Evolutionary conservation across 768 basidiomycete genomes (phyloP).

Genomic region (Coprinopsis sp.): DNA sequence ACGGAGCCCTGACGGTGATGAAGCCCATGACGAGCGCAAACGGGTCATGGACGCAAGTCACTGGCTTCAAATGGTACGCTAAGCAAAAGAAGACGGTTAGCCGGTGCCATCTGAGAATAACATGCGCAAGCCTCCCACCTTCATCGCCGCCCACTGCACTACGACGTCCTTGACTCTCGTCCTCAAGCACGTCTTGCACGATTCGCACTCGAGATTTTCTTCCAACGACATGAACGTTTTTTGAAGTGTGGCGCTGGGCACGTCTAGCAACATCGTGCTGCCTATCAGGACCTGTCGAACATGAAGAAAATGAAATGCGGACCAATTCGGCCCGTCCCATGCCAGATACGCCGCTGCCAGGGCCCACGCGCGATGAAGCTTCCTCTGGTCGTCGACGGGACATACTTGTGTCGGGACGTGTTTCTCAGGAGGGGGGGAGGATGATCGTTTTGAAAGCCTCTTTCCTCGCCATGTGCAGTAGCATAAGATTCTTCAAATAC

Average conservation of each 20-base stretch:
- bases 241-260: slow-evolving; percentile 3
- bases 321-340: slow-evolving; percentile 14
- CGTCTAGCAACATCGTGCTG: slow-evolving; percentile 1
- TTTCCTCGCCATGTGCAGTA: slow-evolving; percentile 6
- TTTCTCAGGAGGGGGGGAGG: slow-evolving; percentile 10
- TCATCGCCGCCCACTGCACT: slow-evolving; percentile 5
- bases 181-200: background rate
- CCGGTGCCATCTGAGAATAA: too few relatives aligned
- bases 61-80: too few relatives aligned
- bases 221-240: background rate
- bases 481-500: slow-evolving; percentile 11
- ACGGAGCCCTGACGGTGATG: too few relatives aligned
- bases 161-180: slow-evolving; percentile 3
- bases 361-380: slow-evolving; percentile 22
- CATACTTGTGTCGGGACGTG: slow-evolving; percentile 15
- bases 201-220: slow-evolving; percentile 2
- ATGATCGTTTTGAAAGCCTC: slow-evolving; percentile 9
- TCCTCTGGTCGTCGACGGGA: slow-evolving; percentile 16
- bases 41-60: too few relatives aligned
- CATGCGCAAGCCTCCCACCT: slow-evolving; percentile 4
- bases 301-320: background rate
- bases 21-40: too few relatives aligned
- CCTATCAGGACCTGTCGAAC: too few relatives aligned
- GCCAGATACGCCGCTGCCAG: slow-evolving; percentile 18
- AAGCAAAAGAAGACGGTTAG: too few relatives aligned